A percentile compares a stretch with the other conserved stretches of the same genome.
These are phyloP conservation scores for Hypoxylon sp. DNA, from an alignment of 2,329 filamentous ascomycete species.

Conservation along the genomic window DNA sequence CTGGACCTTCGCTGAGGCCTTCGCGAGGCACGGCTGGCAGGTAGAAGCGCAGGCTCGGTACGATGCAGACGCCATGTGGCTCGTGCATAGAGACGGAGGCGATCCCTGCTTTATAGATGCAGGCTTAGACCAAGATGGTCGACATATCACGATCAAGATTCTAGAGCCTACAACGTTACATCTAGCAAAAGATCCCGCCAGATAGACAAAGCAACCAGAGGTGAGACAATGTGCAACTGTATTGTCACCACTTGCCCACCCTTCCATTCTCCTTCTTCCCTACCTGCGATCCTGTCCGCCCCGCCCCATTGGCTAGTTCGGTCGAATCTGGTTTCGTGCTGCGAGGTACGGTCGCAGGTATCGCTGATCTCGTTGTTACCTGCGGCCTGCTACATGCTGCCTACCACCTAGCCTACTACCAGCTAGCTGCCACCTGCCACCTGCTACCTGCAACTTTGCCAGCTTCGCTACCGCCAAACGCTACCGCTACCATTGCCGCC, in stretches of 20 bases:
- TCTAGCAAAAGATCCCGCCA: constrained; percentile 24
- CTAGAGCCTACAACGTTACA: constrained; percentile 37
- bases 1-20: too few relatives aligned
- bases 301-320: constrained; percentile 17
- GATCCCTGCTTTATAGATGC: constrained; percentile 38
- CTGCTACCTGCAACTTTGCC: background rate
- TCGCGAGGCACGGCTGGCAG: too few relatives aligned
- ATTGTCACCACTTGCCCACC: constrained; percentile 8
- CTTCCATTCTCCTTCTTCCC: constrained; percentile 11
- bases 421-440: background rate
- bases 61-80: constrained; percentile 40
- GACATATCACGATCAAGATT: constrained; percentile 37
- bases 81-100: constrained; percentile 30
- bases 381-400: background rate
- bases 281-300: constrained; percentile 7
- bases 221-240: constrained; percentile 36
- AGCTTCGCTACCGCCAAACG: too few relatives aligned
- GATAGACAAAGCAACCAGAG: constrained; percentile 26
- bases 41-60: constrained; percentile 1
- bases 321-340: background rate
- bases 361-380: constrained; percentile 20
- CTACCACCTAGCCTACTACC: background rate
- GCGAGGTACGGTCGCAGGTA: too few relatives aligned
- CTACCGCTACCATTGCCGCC: too few relatives aligned
- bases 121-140: constrained; percentile 40